Conservation (phyloP, 345 rosid genomes). For the Gossypium turneri region DNA sequence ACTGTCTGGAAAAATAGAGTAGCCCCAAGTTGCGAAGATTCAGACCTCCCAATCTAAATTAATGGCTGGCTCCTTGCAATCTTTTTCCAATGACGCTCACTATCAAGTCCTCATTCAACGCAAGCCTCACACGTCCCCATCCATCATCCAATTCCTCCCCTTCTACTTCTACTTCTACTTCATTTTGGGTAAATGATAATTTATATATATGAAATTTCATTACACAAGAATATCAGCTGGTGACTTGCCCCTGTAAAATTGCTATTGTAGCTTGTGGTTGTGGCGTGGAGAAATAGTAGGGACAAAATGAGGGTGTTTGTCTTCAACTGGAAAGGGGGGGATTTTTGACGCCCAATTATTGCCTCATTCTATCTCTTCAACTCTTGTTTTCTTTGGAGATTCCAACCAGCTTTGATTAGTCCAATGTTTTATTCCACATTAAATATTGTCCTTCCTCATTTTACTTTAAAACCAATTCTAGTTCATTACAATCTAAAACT, state of each 20-base stretch:
- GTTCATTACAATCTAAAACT: no score
- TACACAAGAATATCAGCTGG: not conserved
- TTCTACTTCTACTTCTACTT: no score
- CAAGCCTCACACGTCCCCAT: conserved; percentile 19
- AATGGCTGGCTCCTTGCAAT: not conserved
- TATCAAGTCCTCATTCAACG: not conserved
- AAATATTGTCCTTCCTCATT: no score
- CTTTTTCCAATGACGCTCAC: not conserved
- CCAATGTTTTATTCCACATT: not conserved
- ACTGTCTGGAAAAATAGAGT: not conserved
- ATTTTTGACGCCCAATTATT: not conserved
- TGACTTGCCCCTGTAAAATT: conserved; percentile 6
- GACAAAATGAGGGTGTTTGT: conserved; percentile 1
- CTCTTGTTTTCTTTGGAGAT: conserved; percentile 1
- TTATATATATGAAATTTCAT: no score
- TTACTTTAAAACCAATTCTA: no score
- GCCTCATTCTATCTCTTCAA: not conserved
- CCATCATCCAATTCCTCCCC: not conserved
- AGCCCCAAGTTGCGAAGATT: not conserved
- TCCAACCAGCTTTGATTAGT: conserved; percentile 12
- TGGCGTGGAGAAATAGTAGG: not conserved
- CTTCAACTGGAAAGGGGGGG: not conserved
- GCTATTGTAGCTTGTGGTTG: conserved; percentile 1
- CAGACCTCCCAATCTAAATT: not conserved
- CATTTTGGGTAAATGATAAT: no score